These are phyloP conservation scores for Coleophoma cylindrospora DNA, from an alignment of 2,329 filamentous ascomycete species.

Conservation along the genomic window DNA sequence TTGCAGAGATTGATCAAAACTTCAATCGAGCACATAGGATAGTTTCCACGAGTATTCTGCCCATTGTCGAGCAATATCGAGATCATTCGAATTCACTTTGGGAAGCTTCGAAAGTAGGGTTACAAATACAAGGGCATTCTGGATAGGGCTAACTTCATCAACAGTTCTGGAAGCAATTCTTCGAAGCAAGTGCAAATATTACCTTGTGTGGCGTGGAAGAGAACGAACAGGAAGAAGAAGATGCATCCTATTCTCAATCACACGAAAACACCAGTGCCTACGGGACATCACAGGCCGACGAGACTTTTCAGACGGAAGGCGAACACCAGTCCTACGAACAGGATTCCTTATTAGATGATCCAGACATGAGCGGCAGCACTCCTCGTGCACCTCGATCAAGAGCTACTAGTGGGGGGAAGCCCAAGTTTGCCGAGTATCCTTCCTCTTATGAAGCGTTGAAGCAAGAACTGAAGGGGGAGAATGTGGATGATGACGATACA, in stretches of 20 bases:
- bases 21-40: constrained; percentile 96
- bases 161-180: constrained; percentile 99
- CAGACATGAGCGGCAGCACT: constrained; percentile 62
- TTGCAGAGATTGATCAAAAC: constrained; percentile 91
- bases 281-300: constrained; percentile 35
- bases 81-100: constrained; percentile 91
- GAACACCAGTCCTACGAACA: constrained; percentile 21
- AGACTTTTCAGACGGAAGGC: constrained; percentile 15
- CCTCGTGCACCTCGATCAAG: constrained; percentile 52
- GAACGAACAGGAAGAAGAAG: constrained; percentile 53
- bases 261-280: constrained; percentile 25
- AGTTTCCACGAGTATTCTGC: constrained; percentile 87
- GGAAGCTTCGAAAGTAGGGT: constrained; percentile 83
- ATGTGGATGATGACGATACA: constrained; percentile 35
- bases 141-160: constrained; percentile 11
- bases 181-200: constrained; percentile 96
- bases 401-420: constrained; percentile 32
- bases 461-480: constrained; percentile 51
- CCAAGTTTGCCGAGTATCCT: constrained; percentile 59
- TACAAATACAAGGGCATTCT: neutral
- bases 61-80: constrained; percentile 90
- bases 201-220: constrained; percentile 94
- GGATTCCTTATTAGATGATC: constrained; percentile 63
- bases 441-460: constrained; percentile 75
- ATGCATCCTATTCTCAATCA: constrained; percentile 32